phyloP scores from a whole-genome alignment of 1,284 basidiomycete species.

The Singerocomus inundabilis region DNA sequence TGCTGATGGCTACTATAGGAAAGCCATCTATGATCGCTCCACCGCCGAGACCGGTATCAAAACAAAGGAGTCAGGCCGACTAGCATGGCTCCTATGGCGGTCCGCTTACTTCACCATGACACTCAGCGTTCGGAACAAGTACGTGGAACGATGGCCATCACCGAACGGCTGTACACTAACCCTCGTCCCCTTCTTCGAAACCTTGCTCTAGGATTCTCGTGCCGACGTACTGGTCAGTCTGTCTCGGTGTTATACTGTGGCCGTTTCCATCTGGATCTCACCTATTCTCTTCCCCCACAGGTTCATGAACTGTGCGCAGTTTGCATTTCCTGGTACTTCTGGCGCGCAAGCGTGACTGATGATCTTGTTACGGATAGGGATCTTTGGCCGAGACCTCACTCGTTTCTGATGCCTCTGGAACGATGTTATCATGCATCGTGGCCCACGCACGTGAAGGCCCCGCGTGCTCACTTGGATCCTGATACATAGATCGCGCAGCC shows the following conservation, averaged over 20 bases:
- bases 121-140: slow-evolving; percentile 76
- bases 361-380: slow-evolving; percentile 45
- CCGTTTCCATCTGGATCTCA: slow-evolving; percentile 15
- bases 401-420: slow-evolving; percentile 52
- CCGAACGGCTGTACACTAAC: slow-evolving; percentile 6
- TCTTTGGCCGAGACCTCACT: slow-evolving; percentile 80
- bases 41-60: slow-evolving; percentile 53
- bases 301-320: slow-evolving; percentile 26
- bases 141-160: slow-evolving; percentile 22
- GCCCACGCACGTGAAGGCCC: not conserved
- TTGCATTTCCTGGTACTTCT: slow-evolving; percentile 1
- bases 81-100: slow-evolving; percentile 81
- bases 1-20: slow-evolving; percentile 43
- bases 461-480: not conserved
- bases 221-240: slow-evolving; percentile 64
- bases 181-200: not conserved
- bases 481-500: slow-evolving; percentile 1
- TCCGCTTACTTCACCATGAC: slow-evolving; percentile 81
- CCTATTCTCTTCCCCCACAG: slow-evolving; percentile 1
- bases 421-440: slow-evolving; percentile 3
- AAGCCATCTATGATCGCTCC: slow-evolving; percentile 71
- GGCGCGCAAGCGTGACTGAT: slow-evolving; percentile 15
- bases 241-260: slow-evolving; percentile 12
- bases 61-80: slow-evolving; percentile 62
- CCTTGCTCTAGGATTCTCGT: slow-evolving; percentile 56